Evolutionary conservation across 148 eudicot genomes (phyloP).

Genomic region (Persicaria tinctoria): DNA sequence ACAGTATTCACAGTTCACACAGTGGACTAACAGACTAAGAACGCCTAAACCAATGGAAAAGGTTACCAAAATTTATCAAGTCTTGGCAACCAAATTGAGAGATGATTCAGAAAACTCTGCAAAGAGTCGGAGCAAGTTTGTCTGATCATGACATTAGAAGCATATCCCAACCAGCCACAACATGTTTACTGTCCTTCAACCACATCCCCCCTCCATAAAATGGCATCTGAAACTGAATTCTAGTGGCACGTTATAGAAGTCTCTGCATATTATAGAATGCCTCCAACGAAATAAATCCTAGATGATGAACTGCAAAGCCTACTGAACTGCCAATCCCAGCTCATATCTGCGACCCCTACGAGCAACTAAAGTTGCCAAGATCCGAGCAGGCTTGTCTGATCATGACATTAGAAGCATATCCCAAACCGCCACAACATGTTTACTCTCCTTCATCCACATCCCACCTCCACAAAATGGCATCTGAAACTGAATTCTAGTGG

Average conservation of each 20-base stretch:
- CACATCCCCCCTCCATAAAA: not conserved
- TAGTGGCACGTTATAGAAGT: too few relatives aligned
- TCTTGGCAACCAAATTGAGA: conserved; percentile 21
- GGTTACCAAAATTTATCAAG: conserved; percentile 15
- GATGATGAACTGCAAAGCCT: not conserved
- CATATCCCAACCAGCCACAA: not conserved
- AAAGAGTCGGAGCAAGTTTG: not conserved
- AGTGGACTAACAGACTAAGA: conserved; percentile 9
- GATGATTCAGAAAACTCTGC: not conserved
- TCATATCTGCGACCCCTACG: conserved; percentile 4
- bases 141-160: not conserved
- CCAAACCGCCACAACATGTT: not conserved
- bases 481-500: not conserved
- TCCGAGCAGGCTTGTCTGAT: not conserved
- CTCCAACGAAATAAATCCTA: not conserved
- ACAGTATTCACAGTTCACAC: conserved; percentile 25
- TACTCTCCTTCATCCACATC: not conserved
- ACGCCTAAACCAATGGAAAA: conserved; percentile 19
- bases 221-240: not conserved
- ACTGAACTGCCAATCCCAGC: not conserved
- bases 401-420: conserved; percentile 4
- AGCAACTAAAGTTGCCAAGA: not conserved
- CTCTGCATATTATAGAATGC: not conserved
- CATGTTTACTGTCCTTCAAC: not conserved
- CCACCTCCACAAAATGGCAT: not conserved